A percentile compares a stretch with the other conserved stretches of the same genome.
Conservation (phyloP, 202 grass and related monocot species). For the Miscanthus sacchariflorus region DNA sequence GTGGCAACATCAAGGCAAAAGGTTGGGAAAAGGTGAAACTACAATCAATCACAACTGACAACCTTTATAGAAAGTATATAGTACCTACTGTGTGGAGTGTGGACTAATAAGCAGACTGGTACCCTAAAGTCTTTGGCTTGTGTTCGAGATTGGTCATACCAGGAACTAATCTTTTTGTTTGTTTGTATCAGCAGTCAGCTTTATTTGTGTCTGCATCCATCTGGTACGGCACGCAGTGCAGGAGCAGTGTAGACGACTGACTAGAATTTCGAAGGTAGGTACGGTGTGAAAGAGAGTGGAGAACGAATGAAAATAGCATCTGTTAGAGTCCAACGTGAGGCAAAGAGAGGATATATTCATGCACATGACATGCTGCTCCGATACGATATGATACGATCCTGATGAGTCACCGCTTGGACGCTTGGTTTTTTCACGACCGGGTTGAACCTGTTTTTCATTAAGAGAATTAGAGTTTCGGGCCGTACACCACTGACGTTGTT, state of each 20-base stretch:
- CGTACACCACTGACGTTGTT: no score
- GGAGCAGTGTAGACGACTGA: no score
- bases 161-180: not conserved
- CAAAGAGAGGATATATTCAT: no score
- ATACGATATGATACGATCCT: no score
- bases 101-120: not conserved
- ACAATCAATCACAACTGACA: not conserved
- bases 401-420: no score
- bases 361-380: no score
- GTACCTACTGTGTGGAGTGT: not conserved
- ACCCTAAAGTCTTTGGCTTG: conserved; percentile 27
- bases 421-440: no score
- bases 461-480: no score
- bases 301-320: no score
- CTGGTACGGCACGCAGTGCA: not conserved
- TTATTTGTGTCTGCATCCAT: not conserved
- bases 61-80: not conserved
- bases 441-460: no score
- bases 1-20: not conserved
- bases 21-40: not conserved
- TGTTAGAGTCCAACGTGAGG: no score
- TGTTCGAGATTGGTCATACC: not conserved
- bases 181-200: not conserved
- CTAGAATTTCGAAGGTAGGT: no score
- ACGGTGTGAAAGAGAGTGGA: not conserved